Conservation (phyloP, 2,329 filamentous ascomycete genomes). For the Fusarium penzigii region DNA sequence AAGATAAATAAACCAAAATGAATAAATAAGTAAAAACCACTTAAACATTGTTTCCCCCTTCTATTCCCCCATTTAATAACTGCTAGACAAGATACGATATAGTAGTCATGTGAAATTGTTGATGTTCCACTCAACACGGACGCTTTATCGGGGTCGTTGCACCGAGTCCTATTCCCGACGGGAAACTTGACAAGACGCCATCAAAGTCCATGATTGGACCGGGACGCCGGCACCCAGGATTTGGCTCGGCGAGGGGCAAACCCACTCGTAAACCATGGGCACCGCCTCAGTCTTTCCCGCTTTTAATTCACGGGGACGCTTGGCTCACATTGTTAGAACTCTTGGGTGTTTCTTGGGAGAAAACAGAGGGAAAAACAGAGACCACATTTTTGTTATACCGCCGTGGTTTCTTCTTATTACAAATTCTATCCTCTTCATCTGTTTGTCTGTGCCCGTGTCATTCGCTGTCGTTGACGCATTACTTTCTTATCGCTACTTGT, state of each 20-base stretch:
- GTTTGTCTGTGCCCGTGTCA: too few species aligned
- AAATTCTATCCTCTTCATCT: too few species aligned
- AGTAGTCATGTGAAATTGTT: neutral
- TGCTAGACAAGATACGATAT: too few species aligned
- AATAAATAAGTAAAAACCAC: neutral
- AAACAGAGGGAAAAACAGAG: neutral
- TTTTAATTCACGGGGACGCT: slow-evolving; percentile 11
- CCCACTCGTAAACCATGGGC: slow-evolving; percentile 1
- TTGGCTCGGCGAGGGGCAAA: slow-evolving; percentile 14
- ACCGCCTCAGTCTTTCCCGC: slow-evolving; percentile 27
- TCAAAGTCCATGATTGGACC: slow-evolving; percentile 18
- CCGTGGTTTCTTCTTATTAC: neutral
- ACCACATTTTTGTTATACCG: neutral
- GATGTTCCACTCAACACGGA: neutral
- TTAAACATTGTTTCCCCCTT: neutral
- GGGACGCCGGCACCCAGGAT: slow-evolving; percentile 11
- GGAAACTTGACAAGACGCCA: slow-evolving; percentile 3
- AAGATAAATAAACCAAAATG: slow-evolving; percentile 2
- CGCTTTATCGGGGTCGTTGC: neutral
- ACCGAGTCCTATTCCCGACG: slow-evolving; percentile 1
- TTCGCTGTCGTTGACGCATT: too few species aligned
- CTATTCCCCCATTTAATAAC: too few species aligned
- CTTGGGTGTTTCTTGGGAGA: neutral
- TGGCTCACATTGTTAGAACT: neutral
- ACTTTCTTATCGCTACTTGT: too few species aligned